Evolutionary conservation across 2,329 filamentous ascomycete genomes (phyloP), one percentile per base, ranked within the genome.

Genomic region (Epichloe elymi): DNA sequence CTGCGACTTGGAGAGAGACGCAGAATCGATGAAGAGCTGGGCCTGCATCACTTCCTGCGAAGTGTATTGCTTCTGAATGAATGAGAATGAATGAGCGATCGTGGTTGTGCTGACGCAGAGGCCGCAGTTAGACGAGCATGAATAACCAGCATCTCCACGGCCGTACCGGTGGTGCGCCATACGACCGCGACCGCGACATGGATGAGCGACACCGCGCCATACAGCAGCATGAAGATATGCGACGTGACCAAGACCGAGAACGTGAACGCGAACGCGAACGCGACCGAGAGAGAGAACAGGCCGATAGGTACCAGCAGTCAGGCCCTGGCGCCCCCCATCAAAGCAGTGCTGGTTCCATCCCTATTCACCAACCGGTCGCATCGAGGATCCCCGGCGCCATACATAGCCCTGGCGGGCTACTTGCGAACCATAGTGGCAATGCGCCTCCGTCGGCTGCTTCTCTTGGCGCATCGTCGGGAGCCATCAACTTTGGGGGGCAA

Each of bases 351-450:
- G 88, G 85, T 52, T 88, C 90, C 3, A 87, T 95, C 50, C 88
- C 90, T 50, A 84, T 97, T 60, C 91, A 97, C 68, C 91, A 97
- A 67, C 91, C 91, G 5, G 89, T 96, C 53, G 91, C 91, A 55
- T 82, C 89, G 63, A 75, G 90, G 68, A 74, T 88, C 55, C 71
- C 85, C 52, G 85, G 83, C 56, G 85, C 88, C 49, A 94, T 96
- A 51, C 91, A 95, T 64, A 94, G 89, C 44, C 91, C 91, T 1
- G 91, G 93, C 58, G 91, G 91, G 8, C 76, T 97, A 37, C 79
- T 97, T 39, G 80, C 84, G 8, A 88, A 83, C 57, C 81, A 88
- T 59, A 81, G 82, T 49, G 75, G 78, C 36, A 76, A 77, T 36
- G 70, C 74, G 19, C 38, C 52, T 26, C 73, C 77, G 38, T 73